Percentiles rank a stretch among this genome's conserved stretches.
Evolutionary conservation across 306 rosid species (phyloP).

Genomic region (Senna siamea): DNA sequence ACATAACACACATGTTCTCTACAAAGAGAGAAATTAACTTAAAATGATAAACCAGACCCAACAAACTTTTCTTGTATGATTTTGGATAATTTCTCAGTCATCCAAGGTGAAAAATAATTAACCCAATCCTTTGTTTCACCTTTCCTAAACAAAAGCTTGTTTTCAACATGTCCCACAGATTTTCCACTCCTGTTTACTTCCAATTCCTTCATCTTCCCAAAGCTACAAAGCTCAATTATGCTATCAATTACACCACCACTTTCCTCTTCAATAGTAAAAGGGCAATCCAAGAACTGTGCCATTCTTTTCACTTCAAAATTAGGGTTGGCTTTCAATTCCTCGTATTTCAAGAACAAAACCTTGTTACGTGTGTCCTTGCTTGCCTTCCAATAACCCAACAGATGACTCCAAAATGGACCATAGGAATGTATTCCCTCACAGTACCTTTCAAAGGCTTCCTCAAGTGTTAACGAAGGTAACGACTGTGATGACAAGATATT

Average conservation of each 20-base stretch:
- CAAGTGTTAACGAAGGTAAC: slow-evolving; percentile 26
- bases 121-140: slow-evolving; percentile 14
- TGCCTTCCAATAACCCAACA: slow-evolving; percentile 64
- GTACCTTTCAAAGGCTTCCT: slow-evolving; percentile 50
- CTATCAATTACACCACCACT: slow-evolving; percentile 43
- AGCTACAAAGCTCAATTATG: slow-evolving; percentile 36
- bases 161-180: no score
- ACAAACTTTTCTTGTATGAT: no score
- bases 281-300: slow-evolving; percentile 42
- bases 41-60: no score
- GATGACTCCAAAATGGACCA: slow-evolving; percentile 66
- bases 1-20: no score
- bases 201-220: slow-evolving; percentile 50
- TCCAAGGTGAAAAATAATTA: no score
- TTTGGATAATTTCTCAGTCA: no score
- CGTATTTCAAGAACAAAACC: slow-evolving; percentile 11
- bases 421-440: slow-evolving; percentile 48
- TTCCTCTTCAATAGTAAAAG: slow-evolving; percentile 47
- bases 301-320: slow-evolving; percentile 35
- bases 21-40: no score
- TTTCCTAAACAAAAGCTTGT: slow-evolving; percentile 53
- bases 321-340: neutral
- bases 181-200: slow-evolving; percentile 55
- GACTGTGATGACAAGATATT: neutral
- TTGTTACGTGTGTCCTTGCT: slow-evolving; percentile 46